Evolutionary conservation across 495 filamentous ascomycete species (phyloP).

Genomic region (Baudoinia panamericana): DNA sequence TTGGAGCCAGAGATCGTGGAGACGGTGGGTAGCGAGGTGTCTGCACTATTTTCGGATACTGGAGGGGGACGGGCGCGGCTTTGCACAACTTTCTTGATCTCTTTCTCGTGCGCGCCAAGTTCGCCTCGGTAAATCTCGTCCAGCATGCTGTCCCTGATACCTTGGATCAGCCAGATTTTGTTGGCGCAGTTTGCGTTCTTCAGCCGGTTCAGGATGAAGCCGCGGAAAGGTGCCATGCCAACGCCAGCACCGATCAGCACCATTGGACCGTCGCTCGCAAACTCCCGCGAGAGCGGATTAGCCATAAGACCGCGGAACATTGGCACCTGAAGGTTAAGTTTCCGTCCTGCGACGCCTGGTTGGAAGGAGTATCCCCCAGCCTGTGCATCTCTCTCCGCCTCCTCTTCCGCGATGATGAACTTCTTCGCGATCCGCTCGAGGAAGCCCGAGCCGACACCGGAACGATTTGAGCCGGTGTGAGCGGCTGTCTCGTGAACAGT

Average conservation of each 20-base stretch:
- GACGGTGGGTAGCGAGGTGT: too few relatives aligned
- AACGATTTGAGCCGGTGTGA: slow-evolving; percentile 39
- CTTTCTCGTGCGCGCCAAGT: slow-evolving; percentile 83
- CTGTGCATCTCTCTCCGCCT: slow-evolving; percentile 29
- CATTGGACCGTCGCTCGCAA: slow-evolving; percentile 88
- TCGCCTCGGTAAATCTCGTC: slow-evolving; percentile 95
- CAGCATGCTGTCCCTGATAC: slow-evolving; percentile 79
- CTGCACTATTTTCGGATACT: too few relatives aligned
- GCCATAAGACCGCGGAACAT: slow-evolving; percentile 99
- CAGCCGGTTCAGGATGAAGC: slow-evolving; percentile 88
- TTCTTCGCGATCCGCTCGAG: slow-evolving; percentile 66
- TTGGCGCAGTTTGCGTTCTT: slow-evolving; percentile 96
- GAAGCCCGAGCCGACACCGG: slow-evolving; percentile 48
- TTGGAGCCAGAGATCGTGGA: too few relatives aligned
- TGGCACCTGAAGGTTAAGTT: slow-evolving; percentile 58
- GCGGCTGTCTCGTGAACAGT: slow-evolving; percentile 77
- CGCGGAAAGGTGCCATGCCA: slow-evolving; percentile 90
- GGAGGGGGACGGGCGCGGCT: slow-evolving; percentile 56
- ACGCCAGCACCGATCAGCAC: slow-evolving; percentile 92
- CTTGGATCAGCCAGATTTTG: slow-evolving; percentile 98
- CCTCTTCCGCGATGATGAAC: slow-evolving; percentile 49
- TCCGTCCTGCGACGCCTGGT: slow-evolving; percentile 11
- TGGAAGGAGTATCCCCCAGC: not conserved
- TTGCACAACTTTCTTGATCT: slow-evolving; percentile 89
- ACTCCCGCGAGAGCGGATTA: slow-evolving; percentile 83